Base-by-base conservation (phyloP, 2,329 filamentous ascomycete genomes). In the Chaetomiaceae sp. region DNA sequence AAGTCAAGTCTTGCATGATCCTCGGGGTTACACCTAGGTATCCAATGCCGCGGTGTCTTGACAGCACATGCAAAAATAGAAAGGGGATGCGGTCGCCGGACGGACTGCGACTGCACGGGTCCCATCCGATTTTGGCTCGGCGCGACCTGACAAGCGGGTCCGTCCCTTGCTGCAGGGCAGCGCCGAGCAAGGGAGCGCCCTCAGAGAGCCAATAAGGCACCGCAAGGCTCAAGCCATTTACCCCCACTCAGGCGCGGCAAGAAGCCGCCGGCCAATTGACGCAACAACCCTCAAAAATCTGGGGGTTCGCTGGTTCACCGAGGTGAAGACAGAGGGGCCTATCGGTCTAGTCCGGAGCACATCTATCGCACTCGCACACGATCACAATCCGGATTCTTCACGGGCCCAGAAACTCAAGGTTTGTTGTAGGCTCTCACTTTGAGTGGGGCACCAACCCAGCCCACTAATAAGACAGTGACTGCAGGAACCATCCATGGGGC, bases 1-100 rank as follows among this genome's bases (percentile, higher is more conserved):
- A 54, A 48, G 49, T 54, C 58, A 56, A 58, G 47, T 44, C 56
- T 61, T 54, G 59, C 63, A 65, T 65, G 57, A 57, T 64, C 54
- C 51, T 46, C 43, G 38, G 14, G 16, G 16, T 45, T 8, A 37
- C 29, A 16, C 10, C 21, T 5, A 40, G 42, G 21, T 37, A 53
- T 51, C 47, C 48, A 47, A 48, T 45, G 54, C 21, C 20, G 45
- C 38, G 7, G 33, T 4, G 38, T 48, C 32, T 40, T 29, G 42
- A 37, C 10, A 21, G 6, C 8, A n/a, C n/a, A n/a, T n/a, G n/a
- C n/a, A n/a, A 41, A 43, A 5, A 25, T 5, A 37, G 27, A 44
- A 41, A 27, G 48, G 14, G 21, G 38, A n/a, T 20, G 29, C 14
- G 6, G 30, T 18, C 14, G 30, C 21, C 25, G 41, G 20, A 16